Evolutionary conservation across 2,329 filamentous ascomycete genomes (phyloP), one percentile per base, ranked within the genome.

Genomic region (Colletotrichum sp.): DNA sequence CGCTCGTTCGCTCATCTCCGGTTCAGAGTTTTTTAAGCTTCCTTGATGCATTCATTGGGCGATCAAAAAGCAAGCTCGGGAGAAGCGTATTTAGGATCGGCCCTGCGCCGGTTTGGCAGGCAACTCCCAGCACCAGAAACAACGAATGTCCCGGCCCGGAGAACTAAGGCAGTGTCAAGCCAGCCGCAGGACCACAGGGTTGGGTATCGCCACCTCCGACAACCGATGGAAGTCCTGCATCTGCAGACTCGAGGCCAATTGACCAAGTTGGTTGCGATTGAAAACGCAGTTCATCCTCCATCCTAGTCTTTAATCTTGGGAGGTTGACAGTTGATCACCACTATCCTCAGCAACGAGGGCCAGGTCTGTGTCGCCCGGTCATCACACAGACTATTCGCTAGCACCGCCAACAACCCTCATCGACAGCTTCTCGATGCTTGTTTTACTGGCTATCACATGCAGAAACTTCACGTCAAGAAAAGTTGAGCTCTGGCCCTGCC

Each of bases 151-250:
- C 70, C 28, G 21, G 58, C 16, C 38, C 65, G 48, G 58, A 73
- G 65, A 26, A 73, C 21, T 48, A 73, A 64, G 32, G 70, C 58
- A 73, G 64, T 48, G 34, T 75, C 65, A 67, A 74, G 48, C 48
- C 65, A 60, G 60, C 30, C 24, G 58, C 63, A 63, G 67, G 57
- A 74, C 57, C 61, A 34, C 32, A 72, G 58, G 34, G 58, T 74
- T 76, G 34, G 64, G 26, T 68, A 65, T 76, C 65, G 74, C 48
- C 74, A 66, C 64, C 28, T 74, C 58, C 58, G 65, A 74, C 28
- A 30, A 30, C 64, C 48, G 34, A 48, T 30, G 13, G 55, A 52
- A 58, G 55, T 18, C 36, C 12, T 32, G 18, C 24, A 8, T 70
- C 57, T 70, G 67, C 36, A 63, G n/a, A 63, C 18, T 52, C 36